These are phyloP conservation scores for Kwoniella sp. DNA, from an alignment of 768 basidiomycete genomes.

Conservation along the genomic window DNA sequence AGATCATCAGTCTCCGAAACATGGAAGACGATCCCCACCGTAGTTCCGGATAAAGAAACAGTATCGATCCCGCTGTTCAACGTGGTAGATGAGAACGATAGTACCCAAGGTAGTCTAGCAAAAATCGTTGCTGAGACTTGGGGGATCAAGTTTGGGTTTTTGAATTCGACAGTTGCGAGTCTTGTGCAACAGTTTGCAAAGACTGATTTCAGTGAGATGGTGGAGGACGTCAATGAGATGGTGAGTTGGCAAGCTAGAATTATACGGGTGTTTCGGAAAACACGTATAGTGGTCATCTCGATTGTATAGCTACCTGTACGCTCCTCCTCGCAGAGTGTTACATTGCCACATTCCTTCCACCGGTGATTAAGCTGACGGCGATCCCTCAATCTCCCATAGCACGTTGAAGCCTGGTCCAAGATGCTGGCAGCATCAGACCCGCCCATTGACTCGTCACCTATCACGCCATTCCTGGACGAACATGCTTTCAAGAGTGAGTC, in stretches of 20 bases:
- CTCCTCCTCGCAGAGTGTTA: too few species aligned
- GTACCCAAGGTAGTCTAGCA: constrained; percentile 50
- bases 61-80: constrained; percentile 50
- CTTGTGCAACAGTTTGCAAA: constrained; percentile 53
- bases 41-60: constrained; percentile 35
- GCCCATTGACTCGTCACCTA: constrained; percentile 45
- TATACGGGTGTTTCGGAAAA: too few species aligned
- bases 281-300: too few species aligned
- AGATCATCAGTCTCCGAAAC: constrained; percentile 31
- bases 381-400: constrained; percentile 11
- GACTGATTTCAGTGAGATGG: constrained; percentile 50
- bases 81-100: constrained; percentile 48
- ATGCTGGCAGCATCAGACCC: constrained; percentile 50
- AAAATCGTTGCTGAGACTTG: constrained; percentile 46
- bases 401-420: constrained; percentile 52
- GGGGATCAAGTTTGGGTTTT: constrained; percentile 53
- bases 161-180: constrained; percentile 40
- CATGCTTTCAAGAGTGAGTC: constrained; percentile 51
- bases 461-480: constrained; percentile 50
- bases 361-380: background rate
- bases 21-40: constrained; percentile 38
- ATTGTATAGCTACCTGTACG: too few species aligned
- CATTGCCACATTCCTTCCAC: too few species aligned
- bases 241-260: constrained; percentile 38
- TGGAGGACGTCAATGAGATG: constrained; percentile 55